phyloP scores from a whole-genome alignment of 1,139 yeast genomes.

The Suhomyces anneliseae region DNA sequence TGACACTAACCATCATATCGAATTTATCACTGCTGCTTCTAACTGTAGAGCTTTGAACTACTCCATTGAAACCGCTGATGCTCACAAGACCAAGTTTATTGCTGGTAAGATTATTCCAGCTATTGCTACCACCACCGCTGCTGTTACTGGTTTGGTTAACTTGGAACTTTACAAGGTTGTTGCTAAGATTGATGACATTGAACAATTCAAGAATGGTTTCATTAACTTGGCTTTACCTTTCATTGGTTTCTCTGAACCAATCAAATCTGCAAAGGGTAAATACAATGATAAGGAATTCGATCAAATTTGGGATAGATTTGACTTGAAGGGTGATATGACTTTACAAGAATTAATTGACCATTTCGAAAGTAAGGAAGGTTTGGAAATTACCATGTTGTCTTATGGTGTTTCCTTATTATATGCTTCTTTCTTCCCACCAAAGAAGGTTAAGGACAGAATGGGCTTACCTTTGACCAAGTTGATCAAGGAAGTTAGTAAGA shows the following conservation, averaged over 20 bases:
- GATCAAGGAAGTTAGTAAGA: constrained; percentile 80
- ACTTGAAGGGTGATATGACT: constrained; percentile 74
- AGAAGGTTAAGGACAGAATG: constrained; percentile 79
- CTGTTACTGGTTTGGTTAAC: constrained; percentile 93
- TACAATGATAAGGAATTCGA: constrained; percentile 83
- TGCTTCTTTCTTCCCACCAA: constrained; percentile 92
- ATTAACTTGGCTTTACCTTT: constrained; percentile 93
- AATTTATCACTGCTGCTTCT: constrained; percentile 95
- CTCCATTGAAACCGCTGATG: constrained; percentile 76
- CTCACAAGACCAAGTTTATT: constrained; percentile 73
- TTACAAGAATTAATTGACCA: constrained; percentile 72
- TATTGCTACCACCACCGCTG: constrained; percentile 96
- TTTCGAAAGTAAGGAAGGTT: constrained; percentile 78
- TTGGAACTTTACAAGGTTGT: constrained; percentile 89
- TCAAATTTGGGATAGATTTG: constrained; percentile 94
- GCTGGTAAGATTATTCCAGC: constrained; percentile 98
- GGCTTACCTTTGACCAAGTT: constrained; percentile 66
- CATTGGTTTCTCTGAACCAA: constrained; percentile 95
- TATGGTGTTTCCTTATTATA: constrained; percentile 86
- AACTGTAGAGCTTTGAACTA: constrained; percentile 94
- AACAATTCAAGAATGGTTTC: constrained; percentile 91
- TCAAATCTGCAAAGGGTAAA: constrained; percentile 76
- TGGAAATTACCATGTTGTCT: constrained; percentile 87
- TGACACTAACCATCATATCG: constrained; percentile 93
- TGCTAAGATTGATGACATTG: constrained; percentile 70